These are phyloP conservation scores for Microsporum audouinii DNA, from an alignment of 2,329 filamentous ascomycete genomes.

Conservation along the genomic window DNA sequence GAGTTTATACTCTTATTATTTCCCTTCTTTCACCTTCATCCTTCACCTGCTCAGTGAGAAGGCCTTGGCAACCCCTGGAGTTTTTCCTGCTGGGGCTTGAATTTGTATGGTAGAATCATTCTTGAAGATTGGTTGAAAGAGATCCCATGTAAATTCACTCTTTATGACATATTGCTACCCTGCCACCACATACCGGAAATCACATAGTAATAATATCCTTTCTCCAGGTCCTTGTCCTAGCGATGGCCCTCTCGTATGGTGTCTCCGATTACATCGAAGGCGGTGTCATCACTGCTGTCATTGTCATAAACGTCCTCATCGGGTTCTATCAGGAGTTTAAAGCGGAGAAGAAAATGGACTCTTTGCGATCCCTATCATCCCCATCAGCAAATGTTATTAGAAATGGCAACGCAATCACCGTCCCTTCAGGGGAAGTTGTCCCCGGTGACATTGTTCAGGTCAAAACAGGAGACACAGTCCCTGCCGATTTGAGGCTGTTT, in stretches of 20 bases:
- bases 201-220: conserved; percentile 11
- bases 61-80: not conserved
- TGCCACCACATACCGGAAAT: not conserved
- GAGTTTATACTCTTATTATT: conserved; percentile 6
- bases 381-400: conserved; percentile 47
- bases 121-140: not conserved
- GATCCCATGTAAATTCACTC: not conserved
- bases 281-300: conserved; percentile 49
- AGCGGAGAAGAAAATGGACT: conserved; percentile 50
- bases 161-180: not conserved
- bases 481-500: conserved; percentile 45
- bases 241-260: conserved; percentile 53
- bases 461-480: conserved; percentile 47
- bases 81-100: not conserved
- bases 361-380: conserved; percentile 44
- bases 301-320: conserved; percentile 46
- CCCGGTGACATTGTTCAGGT: conserved; percentile 46
- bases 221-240: conserved; percentile 57
- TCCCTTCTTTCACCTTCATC: not conserved
- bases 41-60: not conserved
- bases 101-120: not conserved
- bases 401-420: conserved; percentile 41
- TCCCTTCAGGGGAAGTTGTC: conserved; percentile 47
- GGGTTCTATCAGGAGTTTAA: conserved; percentile 51
- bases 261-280: conserved; percentile 48